Percentiles rank a stretch among this genome's conserved stretches.
Conservation (phyloP, 2,329 filamentous ascomycete species). For the Xylariaceae sp. region DNA sequence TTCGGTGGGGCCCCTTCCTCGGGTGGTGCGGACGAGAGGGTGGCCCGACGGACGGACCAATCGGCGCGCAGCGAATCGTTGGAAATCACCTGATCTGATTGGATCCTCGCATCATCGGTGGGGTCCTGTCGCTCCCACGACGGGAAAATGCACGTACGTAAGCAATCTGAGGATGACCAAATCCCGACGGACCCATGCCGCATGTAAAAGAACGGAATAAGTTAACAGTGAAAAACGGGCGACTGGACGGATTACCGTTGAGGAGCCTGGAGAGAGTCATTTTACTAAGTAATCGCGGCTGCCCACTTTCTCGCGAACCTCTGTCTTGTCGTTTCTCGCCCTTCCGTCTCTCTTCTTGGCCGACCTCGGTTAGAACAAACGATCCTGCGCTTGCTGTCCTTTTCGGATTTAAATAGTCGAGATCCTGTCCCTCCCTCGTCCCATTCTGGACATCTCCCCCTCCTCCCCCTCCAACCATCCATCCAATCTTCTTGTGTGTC, state of each 20-base stretch:
- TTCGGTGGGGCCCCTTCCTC: not conserved
- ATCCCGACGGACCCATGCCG: not conserved
- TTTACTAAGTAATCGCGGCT: too few species aligned
- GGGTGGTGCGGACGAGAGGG: not conserved
- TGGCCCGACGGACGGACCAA: conserved; percentile 5
- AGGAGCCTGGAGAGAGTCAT: not conserved
- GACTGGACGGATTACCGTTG: not conserved
- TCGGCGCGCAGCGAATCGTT: not conserved
- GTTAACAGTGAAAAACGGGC: too few species aligned
- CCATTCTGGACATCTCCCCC: not conserved
- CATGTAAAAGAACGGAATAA: too few species aligned
- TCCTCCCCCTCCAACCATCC: not conserved
- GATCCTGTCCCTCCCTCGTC: not conserved
- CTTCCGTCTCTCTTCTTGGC: too few species aligned
- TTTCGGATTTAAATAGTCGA: too few species aligned
- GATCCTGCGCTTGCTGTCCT: too few species aligned
- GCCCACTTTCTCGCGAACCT: too few species aligned
- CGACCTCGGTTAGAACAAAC: too few species aligned
- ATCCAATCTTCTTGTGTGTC: not conserved
- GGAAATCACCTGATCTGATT: conserved; percentile 9
- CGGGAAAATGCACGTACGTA: conserved; percentile 6
- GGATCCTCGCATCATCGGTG: conserved; percentile 5
- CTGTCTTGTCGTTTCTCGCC: too few species aligned
- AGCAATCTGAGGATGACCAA: not conserved
- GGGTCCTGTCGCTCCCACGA: conserved; percentile 2